Conservation (phyloP, 176 grass and related monocot species). For the Oryza australiensis region DNA sequence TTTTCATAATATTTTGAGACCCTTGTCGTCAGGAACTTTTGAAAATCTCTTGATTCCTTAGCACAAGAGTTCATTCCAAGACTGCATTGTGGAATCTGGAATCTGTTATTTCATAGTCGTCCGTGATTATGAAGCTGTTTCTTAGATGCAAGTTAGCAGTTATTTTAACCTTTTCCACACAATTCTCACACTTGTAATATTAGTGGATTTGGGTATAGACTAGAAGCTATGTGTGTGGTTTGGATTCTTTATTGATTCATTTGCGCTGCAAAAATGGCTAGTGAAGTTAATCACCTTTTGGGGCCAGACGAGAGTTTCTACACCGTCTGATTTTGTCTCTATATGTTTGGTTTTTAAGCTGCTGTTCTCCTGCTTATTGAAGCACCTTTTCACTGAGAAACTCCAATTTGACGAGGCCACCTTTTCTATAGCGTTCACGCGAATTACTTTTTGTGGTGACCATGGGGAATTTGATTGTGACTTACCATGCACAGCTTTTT, state of each 20-base stretch:
- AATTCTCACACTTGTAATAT: not conserved
- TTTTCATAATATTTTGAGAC: not conserved
- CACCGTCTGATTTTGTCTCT: not conserved
- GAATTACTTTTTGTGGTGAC: not conserved
- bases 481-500: not conserved
- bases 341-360: not conserved
- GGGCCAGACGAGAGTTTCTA: not conserved
- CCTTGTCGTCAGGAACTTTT: not conserved
- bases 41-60: not conserved
- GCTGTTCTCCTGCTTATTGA: not conserved
- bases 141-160: not conserved
- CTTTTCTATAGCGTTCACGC: too few relatives aligned
- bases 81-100: not conserved
- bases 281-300: not conserved
- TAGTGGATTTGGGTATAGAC: not conserved
- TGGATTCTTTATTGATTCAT: not conserved
- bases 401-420: not conserved
- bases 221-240: not conserved
- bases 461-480: not conserved
- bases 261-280: not conserved
- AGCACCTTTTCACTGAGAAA: not conserved
- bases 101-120: not conserved
- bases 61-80: not conserved
- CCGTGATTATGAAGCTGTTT: not conserved
- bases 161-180: not conserved